phyloP scores from a whole-genome alignment of 2,329 filamentous ascomycete genomes.

The Neophaeococcomyces aloes region DNA sequence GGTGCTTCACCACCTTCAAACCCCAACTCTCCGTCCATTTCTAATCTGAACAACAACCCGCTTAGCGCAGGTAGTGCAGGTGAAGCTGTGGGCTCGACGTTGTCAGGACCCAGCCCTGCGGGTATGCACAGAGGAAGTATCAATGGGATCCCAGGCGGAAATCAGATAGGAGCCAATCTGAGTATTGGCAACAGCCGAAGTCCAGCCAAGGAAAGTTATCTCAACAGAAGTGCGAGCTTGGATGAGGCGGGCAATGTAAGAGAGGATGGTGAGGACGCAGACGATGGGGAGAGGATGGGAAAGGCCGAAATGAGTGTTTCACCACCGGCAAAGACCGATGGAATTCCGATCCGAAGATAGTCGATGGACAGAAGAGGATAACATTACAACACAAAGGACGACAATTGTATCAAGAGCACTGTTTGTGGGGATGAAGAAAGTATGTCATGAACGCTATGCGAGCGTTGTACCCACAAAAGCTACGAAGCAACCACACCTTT shows the following conservation, averaged over 20 bases:
- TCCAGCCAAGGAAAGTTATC: slow-evolving; percentile 83
- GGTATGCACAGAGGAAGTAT: slow-evolving; percentile 36
- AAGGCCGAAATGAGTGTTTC: slow-evolving; percentile 30
- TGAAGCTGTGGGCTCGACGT: background rate
- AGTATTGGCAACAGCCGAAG: slow-evolving; percentile 52
- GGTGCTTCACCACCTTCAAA: slow-evolving; percentile 21
- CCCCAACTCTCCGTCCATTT: slow-evolving; percentile 12
- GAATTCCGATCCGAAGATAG: slow-evolving; percentile 56
- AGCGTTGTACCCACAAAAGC: background rate
- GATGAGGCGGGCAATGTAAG: slow-evolving; percentile 44
- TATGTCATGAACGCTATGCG: background rate
- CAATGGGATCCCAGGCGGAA: slow-evolving; percentile 31
- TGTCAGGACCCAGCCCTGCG: slow-evolving; percentile 6
- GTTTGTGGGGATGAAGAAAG: slow-evolving; percentile 1
- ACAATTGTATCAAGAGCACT: background rate
- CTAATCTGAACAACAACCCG: slow-evolving; percentile 5
- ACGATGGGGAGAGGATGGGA: slow-evolving; percentile 25
- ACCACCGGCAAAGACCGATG: slow-evolving; percentile 38
- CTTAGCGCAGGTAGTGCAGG: slow-evolving; percentile 22
- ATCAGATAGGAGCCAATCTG: slow-evolving; percentile 7
- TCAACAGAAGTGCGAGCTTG: slow-evolving; percentile 70
- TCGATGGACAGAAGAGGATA: background rate
- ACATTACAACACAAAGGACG: background rate
- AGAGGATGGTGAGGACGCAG: slow-evolving; percentile 32
- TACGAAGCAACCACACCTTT: too few relatives aligned